Base-by-base conservation (phyloP, 163 green algal genomes). In the Scenedesmus sp. region DNA sequence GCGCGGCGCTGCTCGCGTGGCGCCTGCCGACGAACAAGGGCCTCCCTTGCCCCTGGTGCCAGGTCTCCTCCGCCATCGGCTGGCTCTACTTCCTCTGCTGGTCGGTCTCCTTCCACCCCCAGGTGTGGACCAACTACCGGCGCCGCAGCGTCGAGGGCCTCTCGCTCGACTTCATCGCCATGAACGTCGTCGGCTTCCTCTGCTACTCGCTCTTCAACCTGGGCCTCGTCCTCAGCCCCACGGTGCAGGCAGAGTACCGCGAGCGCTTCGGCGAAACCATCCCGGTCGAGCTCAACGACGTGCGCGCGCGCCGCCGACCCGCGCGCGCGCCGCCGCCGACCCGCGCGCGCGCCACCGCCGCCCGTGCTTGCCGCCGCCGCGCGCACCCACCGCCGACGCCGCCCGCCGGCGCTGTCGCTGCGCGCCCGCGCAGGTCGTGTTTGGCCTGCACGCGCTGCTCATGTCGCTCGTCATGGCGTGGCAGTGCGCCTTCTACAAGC, bases 181-280 rank as follows among this genome's bases (percentile, higher is more conserved):
- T 88, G 28, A 88, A 85, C 42, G n/a, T 88, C 13, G 74, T 70
- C 14, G 87, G 87, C 18, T 86, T 89, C 66, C 50, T 69, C 22
- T 79, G 60, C 28, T 88, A 90, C 73, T 63, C 71, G 15, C 48
- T 77, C 11, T 88, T 82, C 78, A 90, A 87, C 29, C n/a, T 77
- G n/a, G 34, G 36, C 2, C n/a, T 77, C 4, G 44, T 48, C 10
- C 29, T 34, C 22, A 67, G 53, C 58, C 34, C 54, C 4, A 42
- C 31, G 13, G 69, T 77, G 53, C 22, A 77, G 28, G 14, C 42
- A 44, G 69, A 77, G 39, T 77, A 77, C 36, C 47, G 66, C 20
- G 6, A 36, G 3, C 71, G 58, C 15, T 70, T 80, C 24, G 44
- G 42, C 7, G 36, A 62, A 31, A 24, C 20, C 67, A 28, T 48